Conservation (phyloP, 345 rosid genomes). For the Citrus sp. region DNA sequence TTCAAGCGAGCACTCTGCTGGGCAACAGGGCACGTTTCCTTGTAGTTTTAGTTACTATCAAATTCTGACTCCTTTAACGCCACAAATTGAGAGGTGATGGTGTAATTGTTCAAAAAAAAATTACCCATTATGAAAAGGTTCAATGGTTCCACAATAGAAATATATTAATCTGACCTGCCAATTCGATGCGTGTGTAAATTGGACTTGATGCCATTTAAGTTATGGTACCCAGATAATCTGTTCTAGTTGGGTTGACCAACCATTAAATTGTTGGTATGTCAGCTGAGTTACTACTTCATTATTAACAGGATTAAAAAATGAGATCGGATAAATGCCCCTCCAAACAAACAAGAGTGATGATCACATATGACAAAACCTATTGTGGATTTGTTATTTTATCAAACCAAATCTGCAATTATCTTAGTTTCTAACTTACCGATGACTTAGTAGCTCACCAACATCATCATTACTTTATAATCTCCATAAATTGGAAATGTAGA, state of each 20-base stretch:
- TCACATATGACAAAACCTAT: background rate
- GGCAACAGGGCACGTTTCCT: background rate
- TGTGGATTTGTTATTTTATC: background rate
- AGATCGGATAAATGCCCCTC: background rate
- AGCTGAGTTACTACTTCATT: background rate
- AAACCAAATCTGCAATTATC: constrained; percentile 1
- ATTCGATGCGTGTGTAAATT: background rate
- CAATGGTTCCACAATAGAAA: background rate
- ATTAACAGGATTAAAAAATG: background rate
- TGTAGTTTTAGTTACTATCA: background rate
- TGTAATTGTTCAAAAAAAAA: background rate
- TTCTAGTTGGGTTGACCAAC: constrained; percentile 4
- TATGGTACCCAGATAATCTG: background rate
- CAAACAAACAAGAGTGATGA: background rate
- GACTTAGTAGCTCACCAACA: constrained; percentile 29
- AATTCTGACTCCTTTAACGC: background rate
- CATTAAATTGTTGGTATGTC: background rate
- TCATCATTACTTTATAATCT: background rate
- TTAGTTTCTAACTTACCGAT: background rate
- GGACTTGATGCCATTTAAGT: background rate
- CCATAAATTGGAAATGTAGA: background rate
- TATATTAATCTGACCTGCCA: background rate
- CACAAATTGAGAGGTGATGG: background rate
- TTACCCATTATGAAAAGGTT: background rate
- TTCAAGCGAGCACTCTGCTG: background rate